Conservation (phyloP, 139 green algal genomes). For the Spirogloea muscicola region DNA sequence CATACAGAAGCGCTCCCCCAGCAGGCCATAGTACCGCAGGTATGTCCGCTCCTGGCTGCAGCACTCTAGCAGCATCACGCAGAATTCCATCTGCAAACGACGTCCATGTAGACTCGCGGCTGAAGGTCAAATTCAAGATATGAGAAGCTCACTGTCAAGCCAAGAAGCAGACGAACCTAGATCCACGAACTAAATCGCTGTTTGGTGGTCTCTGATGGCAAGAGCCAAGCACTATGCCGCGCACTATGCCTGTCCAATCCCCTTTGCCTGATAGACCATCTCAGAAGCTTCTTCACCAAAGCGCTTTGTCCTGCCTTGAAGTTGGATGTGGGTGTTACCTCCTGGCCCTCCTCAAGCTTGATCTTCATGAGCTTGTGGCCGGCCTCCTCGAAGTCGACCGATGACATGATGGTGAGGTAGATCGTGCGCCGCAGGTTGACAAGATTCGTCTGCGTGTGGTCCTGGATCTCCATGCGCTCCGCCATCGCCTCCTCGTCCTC, state of each 20-base stretch:
- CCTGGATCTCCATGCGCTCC: constrained; percentile 45
- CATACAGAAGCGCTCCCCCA: constrained; percentile 86
- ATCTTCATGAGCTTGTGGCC: constrained; percentile 99
- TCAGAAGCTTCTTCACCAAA: too few relatives aligned
- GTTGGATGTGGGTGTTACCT: too few relatives aligned
- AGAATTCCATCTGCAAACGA: constrained; percentile 67
- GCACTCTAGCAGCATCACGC: constrained; percentile 96
- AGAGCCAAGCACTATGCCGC: too few relatives aligned
- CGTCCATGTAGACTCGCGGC: too few relatives aligned
- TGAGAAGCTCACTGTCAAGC: too few relatives aligned
- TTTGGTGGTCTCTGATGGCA: too few relatives aligned
- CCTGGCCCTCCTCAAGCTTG: constrained; percentile 62
- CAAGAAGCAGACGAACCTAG: too few relatives aligned
- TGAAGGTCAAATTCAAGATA: too few relatives aligned
- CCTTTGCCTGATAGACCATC: too few relatives aligned
- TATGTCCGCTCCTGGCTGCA: constrained; percentile 86
- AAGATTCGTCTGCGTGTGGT: constrained; percentile 78
- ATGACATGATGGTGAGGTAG: constrained; percentile 98
- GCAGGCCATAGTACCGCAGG: constrained; percentile 90
- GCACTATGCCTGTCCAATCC: too few relatives aligned
- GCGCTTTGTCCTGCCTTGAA: too few relatives aligned
- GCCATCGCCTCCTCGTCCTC: constrained; percentile 55
- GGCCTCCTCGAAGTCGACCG: constrained; percentile 97
- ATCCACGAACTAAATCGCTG: too few relatives aligned
- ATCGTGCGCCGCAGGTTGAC: constrained; percentile 97